Percentiles rank a stretch among this genome's conserved stretches.
These are phyloP conservation scores for Hansenula anomala DNA, from an alignment of 1,139 yeast genomes.

Conservation along the genomic window DNA sequence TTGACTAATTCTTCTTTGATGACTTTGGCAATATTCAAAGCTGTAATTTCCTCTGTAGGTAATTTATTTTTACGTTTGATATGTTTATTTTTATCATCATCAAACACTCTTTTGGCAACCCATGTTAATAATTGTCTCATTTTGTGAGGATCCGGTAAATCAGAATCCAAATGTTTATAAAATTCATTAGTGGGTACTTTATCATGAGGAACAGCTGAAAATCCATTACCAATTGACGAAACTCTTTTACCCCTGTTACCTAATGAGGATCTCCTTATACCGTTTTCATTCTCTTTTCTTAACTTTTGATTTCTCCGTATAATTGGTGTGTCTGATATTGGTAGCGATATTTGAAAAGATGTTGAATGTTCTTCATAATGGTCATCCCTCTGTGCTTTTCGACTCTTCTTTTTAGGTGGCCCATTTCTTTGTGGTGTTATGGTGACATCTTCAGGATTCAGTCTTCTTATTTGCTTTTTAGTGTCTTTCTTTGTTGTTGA, in stretches of 20 bases:
- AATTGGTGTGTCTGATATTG: slow-evolving; percentile 37
- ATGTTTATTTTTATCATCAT: slow-evolving; percentile 28
- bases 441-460: slow-evolving; percentile 16
- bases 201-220: slow-evolving; percentile 62
- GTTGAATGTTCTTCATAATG: slow-evolving; percentile 19
- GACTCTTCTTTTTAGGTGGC: slow-evolving; percentile 2
- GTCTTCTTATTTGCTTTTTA: slow-evolving; percentile 11
- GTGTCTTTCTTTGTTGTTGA: background rate
- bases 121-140: slow-evolving; percentile 68
- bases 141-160: slow-evolving; percentile 66
- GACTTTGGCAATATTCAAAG: slow-evolving; percentile 51
- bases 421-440: slow-evolving; percentile 16
- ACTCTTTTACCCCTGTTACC: slow-evolving; percentile 64
- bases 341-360: slow-evolving; percentile 27
- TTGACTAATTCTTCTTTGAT: slow-evolving; percentile 61
- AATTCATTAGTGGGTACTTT: slow-evolving; percentile 54
- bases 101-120: slow-evolving; percentile 54
- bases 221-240: slow-evolving; percentile 74
- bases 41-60: slow-evolving; percentile 34
- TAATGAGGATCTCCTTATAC: slow-evolving; percentile 42
- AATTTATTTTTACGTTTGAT: slow-evolving; percentile 20
- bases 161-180: slow-evolving; percentile 57
- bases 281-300: slow-evolving; percentile 21
- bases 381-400: slow-evolving; percentile 1
- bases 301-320: slow-evolving; percentile 32